These are phyloP conservation scores for Rutstroemia sp. DNA, from an alignment of 2,329 filamentous ascomycete genomes.

Conservation along the genomic window DNA sequence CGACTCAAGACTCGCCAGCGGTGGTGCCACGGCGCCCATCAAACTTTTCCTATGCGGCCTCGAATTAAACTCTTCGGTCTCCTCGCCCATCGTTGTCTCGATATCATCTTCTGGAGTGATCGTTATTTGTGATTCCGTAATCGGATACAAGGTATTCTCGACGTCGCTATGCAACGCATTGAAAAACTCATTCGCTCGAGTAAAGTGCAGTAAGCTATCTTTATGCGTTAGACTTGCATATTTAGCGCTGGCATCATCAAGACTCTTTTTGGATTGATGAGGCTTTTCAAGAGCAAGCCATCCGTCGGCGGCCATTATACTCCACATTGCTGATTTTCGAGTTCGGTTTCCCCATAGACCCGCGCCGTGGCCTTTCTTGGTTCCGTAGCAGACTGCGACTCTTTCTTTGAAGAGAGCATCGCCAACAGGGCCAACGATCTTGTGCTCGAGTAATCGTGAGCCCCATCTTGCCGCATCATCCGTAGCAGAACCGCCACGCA, in stretches of 20 bases:
- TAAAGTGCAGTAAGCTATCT: slow-evolving; percentile 45
- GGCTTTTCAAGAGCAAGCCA: slow-evolving; percentile 76
- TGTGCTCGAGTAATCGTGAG: slow-evolving; percentile 69
- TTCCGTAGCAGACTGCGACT: slow-evolving; percentile 74
- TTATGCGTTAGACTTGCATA: slow-evolving; percentile 44
- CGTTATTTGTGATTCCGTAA: slow-evolving; percentile 13
- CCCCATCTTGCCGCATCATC: slow-evolving; percentile 88
- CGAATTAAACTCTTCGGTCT: slow-evolving; percentile 47
- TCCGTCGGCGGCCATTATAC: slow-evolving; percentile 70
- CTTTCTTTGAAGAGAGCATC: slow-evolving; percentile 82
- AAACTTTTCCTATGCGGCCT: slow-evolving; percentile 46
- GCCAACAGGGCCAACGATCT: slow-evolving; percentile 65
- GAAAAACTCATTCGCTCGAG: slow-evolving; percentile 44
- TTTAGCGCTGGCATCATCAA: slow-evolving; percentile 58
- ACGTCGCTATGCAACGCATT: slow-evolving; percentile 39
- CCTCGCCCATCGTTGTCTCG: slow-evolving; percentile 26
- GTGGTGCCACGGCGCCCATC: slow-evolving; percentile 36
- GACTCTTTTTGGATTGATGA: slow-evolving; percentile 68
- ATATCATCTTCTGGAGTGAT: slow-evolving; percentile 9
- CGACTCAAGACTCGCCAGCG: slow-evolving; percentile 38
- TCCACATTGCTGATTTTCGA: slow-evolving; percentile 87
- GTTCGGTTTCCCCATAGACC: slow-evolving; percentile 63
- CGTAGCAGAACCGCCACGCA: slow-evolving; percentile 70
- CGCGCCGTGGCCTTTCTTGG: slow-evolving; percentile 59
- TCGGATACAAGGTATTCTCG: slow-evolving; percentile 26